Percentiles rank a stretch among this genome's conserved stretches.
Evolutionary conservation across 139 green algal species (phyloP).

Genomic region (Chlamydomonas incerta): DNA sequence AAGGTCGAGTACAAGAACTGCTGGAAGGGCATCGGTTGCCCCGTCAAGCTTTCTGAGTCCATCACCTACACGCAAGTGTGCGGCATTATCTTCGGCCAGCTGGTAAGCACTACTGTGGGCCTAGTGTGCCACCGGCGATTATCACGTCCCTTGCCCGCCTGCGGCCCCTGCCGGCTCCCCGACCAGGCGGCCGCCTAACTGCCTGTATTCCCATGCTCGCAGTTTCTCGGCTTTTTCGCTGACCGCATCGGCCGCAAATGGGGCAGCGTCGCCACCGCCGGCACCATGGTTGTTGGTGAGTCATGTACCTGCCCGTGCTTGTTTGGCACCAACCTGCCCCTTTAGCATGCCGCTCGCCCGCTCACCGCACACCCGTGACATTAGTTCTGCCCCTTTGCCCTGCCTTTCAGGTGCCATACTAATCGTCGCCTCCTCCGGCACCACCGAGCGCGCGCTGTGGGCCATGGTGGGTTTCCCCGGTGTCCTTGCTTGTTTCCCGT

Average conservation of each 20-base stretch:
- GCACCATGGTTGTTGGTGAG: conserved; percentile 32
- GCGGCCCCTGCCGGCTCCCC: too few species aligned
- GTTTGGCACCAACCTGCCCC: background rate
- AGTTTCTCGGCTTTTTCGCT: conserved; percentile 27
- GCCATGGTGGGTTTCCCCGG: too few species aligned
- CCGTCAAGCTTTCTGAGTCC: conserved; percentile 3
- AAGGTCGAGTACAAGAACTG: conserved; percentile 29
- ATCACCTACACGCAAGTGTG: conserved; percentile 46
- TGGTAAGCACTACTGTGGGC: too few species aligned
- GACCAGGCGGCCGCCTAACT: too few species aligned
- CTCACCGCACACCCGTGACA: too few species aligned
- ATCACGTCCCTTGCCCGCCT: too few species aligned
- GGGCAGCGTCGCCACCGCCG: conserved; percentile 6
- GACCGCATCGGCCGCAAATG: conserved; percentile 32
- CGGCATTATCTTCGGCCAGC: conserved; percentile 34
- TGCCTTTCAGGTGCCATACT: conserved; percentile 20
- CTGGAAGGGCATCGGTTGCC: conserved; percentile 12
- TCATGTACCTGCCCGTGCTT: too few species aligned
- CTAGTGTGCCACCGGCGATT: too few species aligned
- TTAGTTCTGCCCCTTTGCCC: too few species aligned
- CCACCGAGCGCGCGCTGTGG: conserved; percentile 17
- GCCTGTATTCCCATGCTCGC: too few species aligned
- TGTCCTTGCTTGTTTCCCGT: too few species aligned
- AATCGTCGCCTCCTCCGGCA: conserved; percentile 13
- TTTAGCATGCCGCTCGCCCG: too few species aligned